Conservation (phyloP, 192 early-diverging fungal genomes). For the Rhizophagus sp. region DNA sequence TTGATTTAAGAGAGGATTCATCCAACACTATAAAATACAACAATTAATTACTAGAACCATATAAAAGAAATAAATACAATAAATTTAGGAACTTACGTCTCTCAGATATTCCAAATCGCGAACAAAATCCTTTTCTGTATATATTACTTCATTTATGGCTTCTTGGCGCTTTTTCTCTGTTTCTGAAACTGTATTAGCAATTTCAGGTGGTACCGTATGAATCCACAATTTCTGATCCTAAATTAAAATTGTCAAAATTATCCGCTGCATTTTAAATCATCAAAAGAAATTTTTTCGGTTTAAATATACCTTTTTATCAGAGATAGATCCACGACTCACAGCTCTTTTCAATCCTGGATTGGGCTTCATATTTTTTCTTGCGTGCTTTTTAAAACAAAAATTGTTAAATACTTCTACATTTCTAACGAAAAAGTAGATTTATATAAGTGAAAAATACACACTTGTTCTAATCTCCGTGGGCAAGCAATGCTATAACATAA, state of each 20-base stretch:
- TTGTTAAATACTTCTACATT: too few species aligned
- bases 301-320: slow-evolving; percentile 40
- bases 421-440: neutral
- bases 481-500: slow-evolving; percentile 91
- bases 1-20: slow-evolving; percentile 58
- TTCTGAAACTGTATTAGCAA: slow-evolving; percentile 68
- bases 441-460: slow-evolving; percentile 15
- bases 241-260: neutral
- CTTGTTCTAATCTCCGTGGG: slow-evolving; percentile 76
- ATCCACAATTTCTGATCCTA: slow-evolving; percentile 82
- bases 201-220: slow-evolving; percentile 72
- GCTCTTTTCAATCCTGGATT: slow-evolving; percentile 30
- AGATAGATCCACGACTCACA: slow-evolving; percentile 41
- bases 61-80: slow-evolving; percentile 1
- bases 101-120: slow-evolving; percentile 80
- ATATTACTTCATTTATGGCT: slow-evolving; percentile 88
- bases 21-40: slow-evolving; percentile 51
- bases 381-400: slow-evolving; percentile 28
- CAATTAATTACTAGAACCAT: neutral
- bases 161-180: slow-evolving; percentile 90
- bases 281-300: too few species aligned
- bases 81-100: slow-evolving; percentile 49
- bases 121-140: slow-evolving; percentile 91
- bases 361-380: slow-evolving; percentile 39
- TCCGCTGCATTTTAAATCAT: too few species aligned